Percentiles rank a stretch among this genome's conserved stretches.
These are phyloP conservation scores for Quambalaria eucalypti DNA, from an alignment of 1,284 basidiomycete genomes.

Conservation along the genomic window DNA sequence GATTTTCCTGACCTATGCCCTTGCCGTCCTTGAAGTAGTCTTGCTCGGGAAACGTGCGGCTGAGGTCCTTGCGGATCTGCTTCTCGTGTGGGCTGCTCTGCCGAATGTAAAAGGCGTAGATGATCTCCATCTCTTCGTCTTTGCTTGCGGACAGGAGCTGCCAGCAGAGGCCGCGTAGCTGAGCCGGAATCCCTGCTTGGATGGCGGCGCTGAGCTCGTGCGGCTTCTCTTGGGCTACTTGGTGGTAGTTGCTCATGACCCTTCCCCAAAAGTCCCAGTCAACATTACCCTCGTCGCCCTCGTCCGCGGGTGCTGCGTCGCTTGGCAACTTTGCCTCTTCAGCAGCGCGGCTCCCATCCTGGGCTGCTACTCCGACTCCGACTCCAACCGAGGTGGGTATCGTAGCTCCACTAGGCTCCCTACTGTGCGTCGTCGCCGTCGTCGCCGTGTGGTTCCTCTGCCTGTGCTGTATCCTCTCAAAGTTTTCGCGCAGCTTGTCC, in stretches of 20 bases:
- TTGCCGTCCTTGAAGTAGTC: conserved; percentile 78
- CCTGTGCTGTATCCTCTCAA: conserved; percentile 32
- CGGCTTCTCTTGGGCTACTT: conserved; percentile 52
- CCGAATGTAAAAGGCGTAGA: conserved; percentile 73
- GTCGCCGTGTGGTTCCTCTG: conserved; percentile 3
- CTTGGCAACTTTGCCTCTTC: conserved; percentile 1
- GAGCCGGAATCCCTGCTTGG: conserved; percentile 77
- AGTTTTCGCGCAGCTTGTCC: conserved; percentile 37
- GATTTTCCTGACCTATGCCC: conserved; percentile 86
- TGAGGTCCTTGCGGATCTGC: conserved; percentile 76
- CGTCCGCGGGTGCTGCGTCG: conserved; percentile 5
- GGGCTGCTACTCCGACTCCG: neutral
- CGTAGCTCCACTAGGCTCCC: neutral
- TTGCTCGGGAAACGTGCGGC: conserved; percentile 94
- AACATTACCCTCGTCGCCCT: conserved; percentile 21
- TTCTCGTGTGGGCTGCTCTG: conserved; percentile 82
- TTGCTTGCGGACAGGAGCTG: conserved; percentile 88
- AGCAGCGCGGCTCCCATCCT: conserved; percentile 1
- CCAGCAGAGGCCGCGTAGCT: conserved; percentile 90
- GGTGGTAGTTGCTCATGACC: conserved; percentile 60
- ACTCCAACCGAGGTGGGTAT: neutral
- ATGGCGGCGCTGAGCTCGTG: conserved; percentile 73
- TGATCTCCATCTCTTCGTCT: conserved; percentile 72
- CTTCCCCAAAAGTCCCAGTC: conserved; percentile 86
- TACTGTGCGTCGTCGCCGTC: conserved; percentile 2